A percentile compares a stretch with the other conserved stretches of the same genome.
These are phyloP conservation scores for Dioscorea zingiberensis DNA, from an alignment of 106 monocot species.

Conservation along the genomic window DNA sequence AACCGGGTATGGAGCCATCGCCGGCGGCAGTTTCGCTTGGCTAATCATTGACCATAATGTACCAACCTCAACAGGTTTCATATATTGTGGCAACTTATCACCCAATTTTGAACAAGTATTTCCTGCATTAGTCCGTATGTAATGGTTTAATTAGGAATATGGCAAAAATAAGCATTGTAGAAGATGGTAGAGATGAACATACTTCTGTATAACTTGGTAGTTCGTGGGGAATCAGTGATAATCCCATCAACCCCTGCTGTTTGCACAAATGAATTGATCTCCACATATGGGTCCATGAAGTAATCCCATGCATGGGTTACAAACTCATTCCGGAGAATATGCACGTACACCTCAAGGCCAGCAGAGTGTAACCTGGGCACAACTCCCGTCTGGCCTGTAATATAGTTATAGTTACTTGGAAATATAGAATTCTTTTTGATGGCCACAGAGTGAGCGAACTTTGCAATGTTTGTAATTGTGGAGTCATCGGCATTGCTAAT, in stretches of 20 bases:
- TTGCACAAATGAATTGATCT: constrained; percentile 47
- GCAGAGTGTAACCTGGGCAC: constrained; percentile 31
- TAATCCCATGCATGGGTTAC: constrained; percentile 60
- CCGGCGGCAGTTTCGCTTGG: constrained; percentile 18
- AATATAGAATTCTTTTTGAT: constrained; percentile 50
- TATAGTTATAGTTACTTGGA: constrained; percentile 15
- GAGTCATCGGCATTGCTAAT: constrained; percentile 35
- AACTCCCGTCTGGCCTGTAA: constrained; percentile 24
- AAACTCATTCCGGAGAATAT: constrained; percentile 63
- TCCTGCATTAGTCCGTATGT: constrained; percentile 24
- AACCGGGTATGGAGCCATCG: constrained; percentile 32
- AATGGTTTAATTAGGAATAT: constrained; percentile 14
- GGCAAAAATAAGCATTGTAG: background rate
- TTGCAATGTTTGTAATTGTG: constrained; percentile 46
- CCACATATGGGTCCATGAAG: constrained; percentile 56
- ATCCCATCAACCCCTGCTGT: constrained; percentile 44
- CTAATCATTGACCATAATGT: constrained; percentile 12
- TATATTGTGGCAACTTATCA: constrained; percentile 29
- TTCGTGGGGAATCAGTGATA: constrained; percentile 69
- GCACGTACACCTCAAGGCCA: constrained; percentile 53
- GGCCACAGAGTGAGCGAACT: constrained; percentile 55
- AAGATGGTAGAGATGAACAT: constrained; percentile 1
- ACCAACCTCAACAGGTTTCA: constrained; percentile 24
- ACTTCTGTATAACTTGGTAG: constrained; percentile 60
- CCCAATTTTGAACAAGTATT: constrained; percentile 39